phyloP scores from a whole-genome alignment of 305 asterid genomes.

The Ruellia speciosa region DNA sequence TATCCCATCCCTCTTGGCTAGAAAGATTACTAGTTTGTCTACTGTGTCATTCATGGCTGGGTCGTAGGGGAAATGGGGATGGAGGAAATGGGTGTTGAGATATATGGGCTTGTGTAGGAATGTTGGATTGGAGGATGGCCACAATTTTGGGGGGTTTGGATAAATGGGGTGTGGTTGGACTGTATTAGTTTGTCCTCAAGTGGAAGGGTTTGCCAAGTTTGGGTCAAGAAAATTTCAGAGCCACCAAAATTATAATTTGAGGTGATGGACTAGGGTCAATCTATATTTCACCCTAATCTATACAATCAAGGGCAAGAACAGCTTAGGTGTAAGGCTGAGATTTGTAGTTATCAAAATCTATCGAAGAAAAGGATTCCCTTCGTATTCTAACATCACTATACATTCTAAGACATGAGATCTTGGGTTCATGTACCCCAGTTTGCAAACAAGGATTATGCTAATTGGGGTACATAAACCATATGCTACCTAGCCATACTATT shows the following conservation, averaged over 20 bases:
- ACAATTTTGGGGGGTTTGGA: conserved; percentile 31
- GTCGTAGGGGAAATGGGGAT: not conserved
- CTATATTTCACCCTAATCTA: too few species aligned
- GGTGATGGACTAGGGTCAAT: not conserved
- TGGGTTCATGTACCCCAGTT: too few species aligned
- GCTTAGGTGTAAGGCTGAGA: too few species aligned
- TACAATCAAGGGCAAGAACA: too few species aligned
- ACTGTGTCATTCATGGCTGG: conserved; percentile 24
- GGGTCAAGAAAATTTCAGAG: not conserved
- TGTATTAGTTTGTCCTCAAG: conserved; percentile 20
- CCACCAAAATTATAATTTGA: not conserved
- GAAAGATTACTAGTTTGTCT: conserved; percentile 72
- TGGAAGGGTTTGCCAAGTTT: not conserved
- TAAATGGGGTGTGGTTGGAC: conserved; percentile 34
- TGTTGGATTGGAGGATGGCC: conserved; percentile 23
- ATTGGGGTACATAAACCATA: too few species aligned
- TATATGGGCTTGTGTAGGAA: conserved; percentile 3
- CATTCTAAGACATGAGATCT: too few species aligned
- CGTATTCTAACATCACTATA: too few species aligned
- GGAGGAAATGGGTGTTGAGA: not conserved
- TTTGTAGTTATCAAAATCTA: too few species aligned
- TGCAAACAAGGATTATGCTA: too few species aligned
- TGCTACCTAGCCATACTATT: too few species aligned
- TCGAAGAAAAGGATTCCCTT: not conserved
- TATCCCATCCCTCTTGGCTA: conserved; percentile 87